Conservation (phyloP, 192 early-diverging fungal genomes). For the Backusella macrospora region DNA sequence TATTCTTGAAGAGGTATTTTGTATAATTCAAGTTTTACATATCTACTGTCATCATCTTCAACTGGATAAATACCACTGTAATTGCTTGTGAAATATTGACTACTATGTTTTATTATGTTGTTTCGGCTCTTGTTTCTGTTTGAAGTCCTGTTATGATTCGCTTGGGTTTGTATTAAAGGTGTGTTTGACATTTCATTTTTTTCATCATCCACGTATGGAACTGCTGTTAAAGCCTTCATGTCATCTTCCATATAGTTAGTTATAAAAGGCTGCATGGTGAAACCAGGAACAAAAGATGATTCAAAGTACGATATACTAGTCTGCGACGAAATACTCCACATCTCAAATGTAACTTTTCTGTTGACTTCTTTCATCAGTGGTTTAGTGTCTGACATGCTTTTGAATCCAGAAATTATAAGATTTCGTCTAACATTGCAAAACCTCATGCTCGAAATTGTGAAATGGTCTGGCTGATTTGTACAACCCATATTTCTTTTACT, state of each 20-base stretch:
- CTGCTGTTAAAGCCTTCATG: not conserved
- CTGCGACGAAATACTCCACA: constrained; percentile 1
- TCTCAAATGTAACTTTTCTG: not conserved
- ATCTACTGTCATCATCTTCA: not conserved
- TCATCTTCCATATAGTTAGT: not conserved
- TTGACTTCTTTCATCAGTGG: not conserved
- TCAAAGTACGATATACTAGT: not conserved
- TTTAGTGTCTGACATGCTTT: not conserved
- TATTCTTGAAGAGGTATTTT: not conserved
- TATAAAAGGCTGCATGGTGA: not conserved
- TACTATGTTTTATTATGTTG: constrained; percentile 2
- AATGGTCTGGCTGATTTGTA: not conserved
- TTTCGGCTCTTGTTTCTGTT: not conserved
- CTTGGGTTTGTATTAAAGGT: not conserved
- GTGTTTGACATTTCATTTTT: not conserved
- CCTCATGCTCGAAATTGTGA: not conserved
- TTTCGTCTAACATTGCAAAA: constrained; percentile 10
- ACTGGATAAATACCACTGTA: constrained; percentile 4
- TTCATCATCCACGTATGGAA: not conserved
- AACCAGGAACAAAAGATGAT: not conserved
- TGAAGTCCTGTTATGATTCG: not conserved
- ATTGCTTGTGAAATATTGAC: not conserved
- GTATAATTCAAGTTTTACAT: not conserved
- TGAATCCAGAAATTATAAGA: not conserved
- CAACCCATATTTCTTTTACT: not conserved